Percentiles rank a stretch among this genome's conserved stretches.
These are phyloP conservation scores for Rhizopus arrhizus DNA, from an alignment of 371 early-diverging fungal genomes.

Conservation along the genomic window DNA sequence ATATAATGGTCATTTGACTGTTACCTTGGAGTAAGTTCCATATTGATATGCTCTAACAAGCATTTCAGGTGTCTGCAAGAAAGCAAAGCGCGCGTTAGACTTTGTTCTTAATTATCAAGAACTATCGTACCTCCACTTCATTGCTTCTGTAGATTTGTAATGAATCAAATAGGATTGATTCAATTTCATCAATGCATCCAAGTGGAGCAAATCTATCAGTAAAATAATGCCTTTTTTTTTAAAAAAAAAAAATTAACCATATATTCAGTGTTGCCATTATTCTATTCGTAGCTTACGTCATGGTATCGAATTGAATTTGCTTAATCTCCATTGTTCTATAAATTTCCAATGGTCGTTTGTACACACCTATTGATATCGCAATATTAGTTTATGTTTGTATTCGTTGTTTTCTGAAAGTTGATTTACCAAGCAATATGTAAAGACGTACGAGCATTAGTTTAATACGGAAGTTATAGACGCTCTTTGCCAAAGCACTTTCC, in stretches of 20 bases:
- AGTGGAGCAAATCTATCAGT: constrained; percentile 66
- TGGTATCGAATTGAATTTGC: constrained; percentile 86
- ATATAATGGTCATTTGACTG: background rate
- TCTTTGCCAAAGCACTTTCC: constrained; percentile 73
- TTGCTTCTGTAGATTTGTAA: constrained; percentile 78
- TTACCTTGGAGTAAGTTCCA: constrained; percentile 85
- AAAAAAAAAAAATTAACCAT: background rate
- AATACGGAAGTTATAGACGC: constrained; percentile 80
- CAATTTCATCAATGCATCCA: constrained; percentile 58
- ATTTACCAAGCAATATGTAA: constrained; percentile 70
- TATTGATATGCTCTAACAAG: constrained; percentile 82
- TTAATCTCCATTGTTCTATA: constrained; percentile 83
- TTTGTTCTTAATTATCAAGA: background rate
- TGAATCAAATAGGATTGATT: constrained; percentile 55
- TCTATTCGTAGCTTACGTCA: constrained; percentile 54
- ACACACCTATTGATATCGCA: constrained; percentile 51
- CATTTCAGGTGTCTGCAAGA: constrained; percentile 81
- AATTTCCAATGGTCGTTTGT: constrained; percentile 65
- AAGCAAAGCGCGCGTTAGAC: background rate
- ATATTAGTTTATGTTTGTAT: background rate
- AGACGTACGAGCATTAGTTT: constrained; percentile 82
- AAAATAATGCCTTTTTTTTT: constrained; percentile 57
- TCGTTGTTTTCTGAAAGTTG: background rate
- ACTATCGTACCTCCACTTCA: constrained; percentile 58
- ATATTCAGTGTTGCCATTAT: background rate